Evolutionary conservation across 2,329 filamentous ascomycete species (phyloP).

Genomic region (Aureobasidium sp.): DNA sequence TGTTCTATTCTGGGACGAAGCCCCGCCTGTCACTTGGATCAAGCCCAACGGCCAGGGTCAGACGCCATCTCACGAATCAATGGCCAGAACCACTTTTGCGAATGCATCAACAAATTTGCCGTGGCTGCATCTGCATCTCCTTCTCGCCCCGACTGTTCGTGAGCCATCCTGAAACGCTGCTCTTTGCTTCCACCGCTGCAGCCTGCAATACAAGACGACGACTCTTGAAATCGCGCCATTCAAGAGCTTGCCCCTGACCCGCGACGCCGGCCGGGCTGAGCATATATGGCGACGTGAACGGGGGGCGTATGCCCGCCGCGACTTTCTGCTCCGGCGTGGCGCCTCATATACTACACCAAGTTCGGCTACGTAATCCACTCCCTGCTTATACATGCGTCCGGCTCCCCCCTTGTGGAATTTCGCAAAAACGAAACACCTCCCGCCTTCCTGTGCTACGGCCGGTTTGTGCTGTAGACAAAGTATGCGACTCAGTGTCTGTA

Average conservation of each 20-base stretch:
- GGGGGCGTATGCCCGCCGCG: constrained; percentile 6
- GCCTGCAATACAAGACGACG: not conserved
- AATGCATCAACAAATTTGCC: constrained; percentile 1
- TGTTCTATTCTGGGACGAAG: not conserved
- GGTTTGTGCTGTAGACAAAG: not conserved
- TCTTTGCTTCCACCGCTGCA: not conserved
- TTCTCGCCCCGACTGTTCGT: constrained; percentile 6
- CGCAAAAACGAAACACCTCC: not conserved
- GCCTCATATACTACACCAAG: not conserved
- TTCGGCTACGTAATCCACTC: constrained; percentile 4
- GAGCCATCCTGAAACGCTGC: not conserved
- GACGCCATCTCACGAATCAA: constrained; percentile 8
- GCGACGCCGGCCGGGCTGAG: not conserved
- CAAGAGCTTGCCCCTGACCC: not conserved
- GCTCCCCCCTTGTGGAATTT: not conserved
- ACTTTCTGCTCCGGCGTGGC: constrained; percentile 4
- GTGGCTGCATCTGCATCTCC: not conserved
- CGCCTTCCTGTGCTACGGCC: constrained; percentile 3
- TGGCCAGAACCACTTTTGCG: constrained; percentile 8
- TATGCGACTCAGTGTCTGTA: not conserved
- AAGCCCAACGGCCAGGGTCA: constrained; percentile 6
- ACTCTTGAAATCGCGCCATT: not conserved
- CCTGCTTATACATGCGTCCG: constrained; percentile 12
- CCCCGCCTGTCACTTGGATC: constrained; percentile 10
- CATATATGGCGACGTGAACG: not conserved